phyloP scores from a whole-genome alignment of 495 filamentous ascomycete genomes.

The Apodospora peruviana region DNA sequence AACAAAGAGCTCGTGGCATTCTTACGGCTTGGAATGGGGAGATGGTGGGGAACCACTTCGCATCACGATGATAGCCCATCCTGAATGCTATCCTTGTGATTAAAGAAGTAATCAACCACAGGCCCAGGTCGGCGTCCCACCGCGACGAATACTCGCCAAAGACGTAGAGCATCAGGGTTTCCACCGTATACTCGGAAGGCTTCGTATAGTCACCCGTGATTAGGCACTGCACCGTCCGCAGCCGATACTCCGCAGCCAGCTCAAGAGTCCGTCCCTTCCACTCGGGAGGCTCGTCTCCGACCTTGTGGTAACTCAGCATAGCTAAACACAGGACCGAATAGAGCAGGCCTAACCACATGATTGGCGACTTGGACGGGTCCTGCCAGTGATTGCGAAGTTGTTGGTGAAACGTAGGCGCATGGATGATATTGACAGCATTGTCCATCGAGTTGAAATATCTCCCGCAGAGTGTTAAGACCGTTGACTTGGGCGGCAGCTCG shows the following conservation, averaged over 20 bases:
- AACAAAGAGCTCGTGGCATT: background rate
- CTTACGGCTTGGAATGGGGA: conserved; percentile 71
- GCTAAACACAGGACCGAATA: conserved; percentile 86
- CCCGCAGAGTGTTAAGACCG: conserved; percentile 74
- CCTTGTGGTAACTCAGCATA: conserved; percentile 83
- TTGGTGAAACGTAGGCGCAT: conserved; percentile 79
- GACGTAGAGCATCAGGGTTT: conserved; percentile 80
- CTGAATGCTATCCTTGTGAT: conserved; percentile 82
- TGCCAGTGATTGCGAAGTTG: conserved; percentile 87
- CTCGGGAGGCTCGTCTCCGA: conserved; percentile 88
- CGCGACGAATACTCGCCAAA: conserved; percentile 74
- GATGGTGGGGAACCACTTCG: conserved; percentile 75
- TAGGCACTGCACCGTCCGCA: conserved; percentile 81
- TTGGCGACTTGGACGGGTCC: conserved; percentile 68
- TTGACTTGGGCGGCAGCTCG: conserved; percentile 72
- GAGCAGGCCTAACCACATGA: conserved; percentile 86
- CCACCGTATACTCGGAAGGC: conserved; percentile 78
- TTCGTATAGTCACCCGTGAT: conserved; percentile 86
- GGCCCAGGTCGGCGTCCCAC: conserved; percentile 71
- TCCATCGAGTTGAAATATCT: conserved; percentile 59
- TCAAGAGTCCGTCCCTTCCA: conserved; percentile 67
- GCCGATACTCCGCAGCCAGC: conserved; percentile 72
- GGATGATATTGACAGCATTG: conserved; percentile 63
- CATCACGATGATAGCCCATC: conserved; percentile 94
- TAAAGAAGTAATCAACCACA: conserved; percentile 77